Evolutionary conservation across 176 grass and related monocot genomes (phyloP), one percentile per base, ranked within the genome.

Genomic region (Alopecurus myosuroides): DNA sequence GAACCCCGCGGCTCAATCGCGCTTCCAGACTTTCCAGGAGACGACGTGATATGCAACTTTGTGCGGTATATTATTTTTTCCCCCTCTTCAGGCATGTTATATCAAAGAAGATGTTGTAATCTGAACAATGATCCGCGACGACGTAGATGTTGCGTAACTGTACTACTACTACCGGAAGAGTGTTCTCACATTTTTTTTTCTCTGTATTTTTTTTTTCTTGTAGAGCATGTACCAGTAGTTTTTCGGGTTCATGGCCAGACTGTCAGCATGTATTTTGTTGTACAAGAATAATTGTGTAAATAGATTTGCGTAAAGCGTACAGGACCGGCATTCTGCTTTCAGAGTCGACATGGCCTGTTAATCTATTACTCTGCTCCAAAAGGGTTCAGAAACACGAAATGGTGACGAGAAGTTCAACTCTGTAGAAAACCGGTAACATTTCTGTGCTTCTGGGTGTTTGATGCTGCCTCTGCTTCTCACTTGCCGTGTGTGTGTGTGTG

Each of bases 1-100:
- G 3, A 99, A 99, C 44, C 97, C 97, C 0, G 94, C 90, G 1
- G 94, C 94, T 48, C 61, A 94, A 0, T 88, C 88, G 1, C 90
- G 97, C 29, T 89, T 88, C 0, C 86, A 84, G 11, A 88, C 84
- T 57, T 99, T 97, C 67, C 89, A 92, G 68, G 97, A 99, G 82
- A 84, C 48, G 8, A 87, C 89, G 31, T 95, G 85, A 86, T 82
- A 61, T 13, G 81, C 52, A 70, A 68, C 11, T 19, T 33, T 40
- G 48, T 25, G 74, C 22, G 58, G 75, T 61, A 76, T 41, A 76
- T 41, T 78, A 28, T 52, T 48, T 9, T 73, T 30, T n/a, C n/a
- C n/a, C n/a, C n/a, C 17, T 74, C 25, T 46, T 84, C 13, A 53
- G 76, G 69, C 18, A 60, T 48, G 39, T 60, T 87, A 29, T 70